Evolutionary conservation across 306 rosid species (phyloP).

Genomic region (Styphnolobium japonicum): DNA sequence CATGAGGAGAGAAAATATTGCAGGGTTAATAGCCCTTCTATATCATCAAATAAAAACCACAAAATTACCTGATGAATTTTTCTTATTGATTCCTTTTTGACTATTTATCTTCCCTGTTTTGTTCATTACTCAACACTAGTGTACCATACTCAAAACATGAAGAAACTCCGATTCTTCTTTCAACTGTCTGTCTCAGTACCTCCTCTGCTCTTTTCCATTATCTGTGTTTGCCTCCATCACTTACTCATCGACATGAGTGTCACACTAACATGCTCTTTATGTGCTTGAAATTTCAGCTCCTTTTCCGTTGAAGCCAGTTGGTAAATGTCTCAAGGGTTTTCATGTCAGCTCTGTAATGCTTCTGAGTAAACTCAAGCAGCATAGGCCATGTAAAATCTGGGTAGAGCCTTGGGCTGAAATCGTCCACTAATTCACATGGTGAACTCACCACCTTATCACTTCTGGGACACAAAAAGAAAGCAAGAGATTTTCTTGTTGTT

Average conservation of each 20-base stretch:
- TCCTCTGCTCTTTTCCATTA: background rate
- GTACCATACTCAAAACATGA: slow-evolving; percentile 23
- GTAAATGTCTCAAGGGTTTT: slow-evolving; percentile 78
- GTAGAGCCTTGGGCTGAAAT: slow-evolving; percentile 51
- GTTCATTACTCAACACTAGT: slow-evolving; percentile 41
- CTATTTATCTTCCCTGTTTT: slow-evolving; percentile 37
- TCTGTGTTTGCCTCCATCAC: background rate
- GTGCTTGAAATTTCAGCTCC: slow-evolving; percentile 22
- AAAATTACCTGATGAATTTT: slow-evolving; percentile 37
- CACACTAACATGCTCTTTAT: background rate
- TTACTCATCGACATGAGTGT: slow-evolving; percentile 9
- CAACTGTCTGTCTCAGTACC: slow-evolving; percentile 33
- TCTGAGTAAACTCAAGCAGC: slow-evolving; percentile 85
- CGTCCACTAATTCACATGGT: slow-evolving; percentile 76
- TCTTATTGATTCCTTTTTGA: slow-evolving; percentile 43
- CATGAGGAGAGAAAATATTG: background rate
- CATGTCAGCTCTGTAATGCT: slow-evolving; percentile 90
- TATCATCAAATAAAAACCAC: slow-evolving; percentile 33
- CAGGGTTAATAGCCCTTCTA: slow-evolving; percentile 17
- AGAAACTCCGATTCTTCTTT: slow-evolving; percentile 31
- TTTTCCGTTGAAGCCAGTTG: slow-evolving; percentile 59
- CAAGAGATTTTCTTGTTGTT: slow-evolving; percentile 81
- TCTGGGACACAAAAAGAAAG: slow-evolving; percentile 90
- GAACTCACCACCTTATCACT: slow-evolving; percentile 82
- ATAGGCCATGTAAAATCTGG: slow-evolving; percentile 98